Base-by-base conservation (phyloP, 2,329 filamentous ascomycete species). In the Penicillium sp. region DNA sequence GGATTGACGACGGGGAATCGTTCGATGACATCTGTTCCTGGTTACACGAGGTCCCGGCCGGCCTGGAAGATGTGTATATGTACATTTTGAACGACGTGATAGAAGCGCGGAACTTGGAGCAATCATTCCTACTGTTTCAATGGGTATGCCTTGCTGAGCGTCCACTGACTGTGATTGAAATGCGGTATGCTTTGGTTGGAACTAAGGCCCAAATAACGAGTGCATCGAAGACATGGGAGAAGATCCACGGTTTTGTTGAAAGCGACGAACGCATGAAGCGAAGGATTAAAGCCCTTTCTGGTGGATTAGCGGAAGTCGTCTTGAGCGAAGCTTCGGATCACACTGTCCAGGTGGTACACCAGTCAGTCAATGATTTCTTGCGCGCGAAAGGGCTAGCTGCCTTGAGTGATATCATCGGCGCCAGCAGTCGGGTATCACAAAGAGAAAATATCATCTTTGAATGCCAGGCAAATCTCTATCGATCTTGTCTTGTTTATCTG, bases 131-230 rank as follows among this genome's bases (percentile, higher is more conserved):
- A 4, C 34, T 59, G 1, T 59, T 59, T 14, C 39, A 55, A 38
- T 59, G 57, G 54, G n/a, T 55, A 6, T 54, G 48, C 13, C 24
- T 59, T 4, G 54, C 57, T 3, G 54, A 59, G 39, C 43, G 50
- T 34, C 51, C 54, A 1, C 43, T 57, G 27, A 52, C 51, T 13
- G 39, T 57, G 44, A 43, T 43, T 7, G 54, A 58, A 22, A 45
- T 52, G 31, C 49, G 53, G 24, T 56, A 56, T 49, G 54, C 54
- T n/a, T 22, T 56, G 32, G 45, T n/a, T 9, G 49, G 39, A n/a
- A 18, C 31, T 1, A 51, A 55, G 39, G 38, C 31, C 5, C n/a
- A 11, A 24, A 16, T n/a, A 8, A 32, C 11, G 1, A 11, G 5
- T 8, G 0, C 22, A 1, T 0, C 18, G 27, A 47, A 22, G 21